Conservation (phyloP, 2,329 filamentous ascomycete genomes). For the Arachnomyces sp. region DNA sequence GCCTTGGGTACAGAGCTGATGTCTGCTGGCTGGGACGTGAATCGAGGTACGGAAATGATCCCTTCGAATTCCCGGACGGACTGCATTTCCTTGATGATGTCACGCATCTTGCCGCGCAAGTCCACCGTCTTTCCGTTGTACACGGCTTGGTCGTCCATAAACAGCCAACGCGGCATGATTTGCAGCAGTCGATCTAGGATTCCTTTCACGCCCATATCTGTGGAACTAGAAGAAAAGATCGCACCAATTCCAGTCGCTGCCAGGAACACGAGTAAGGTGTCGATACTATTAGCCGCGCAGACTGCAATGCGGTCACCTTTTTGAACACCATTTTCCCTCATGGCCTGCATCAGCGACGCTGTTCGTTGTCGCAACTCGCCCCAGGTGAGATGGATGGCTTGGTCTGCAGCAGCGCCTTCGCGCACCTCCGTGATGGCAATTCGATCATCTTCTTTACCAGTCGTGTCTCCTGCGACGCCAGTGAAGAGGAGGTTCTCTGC, state of each 20-base stretch:
- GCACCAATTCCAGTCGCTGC: conserved; percentile 64
- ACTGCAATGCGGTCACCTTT: conserved; percentile 69
- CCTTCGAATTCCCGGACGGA: conserved; percentile 54
- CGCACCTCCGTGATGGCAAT: conserved; percentile 62
- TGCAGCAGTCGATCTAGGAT: conserved; percentile 68
- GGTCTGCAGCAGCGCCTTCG: conserved; percentile 26
- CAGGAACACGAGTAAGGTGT: conserved; percentile 65
- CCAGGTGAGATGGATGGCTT: conserved; percentile 57
- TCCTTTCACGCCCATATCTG: conserved; percentile 75
- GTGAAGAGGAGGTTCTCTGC: conserved; percentile 73
- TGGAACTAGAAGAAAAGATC: conserved; percentile 68
- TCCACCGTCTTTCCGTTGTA: conserved; percentile 74
- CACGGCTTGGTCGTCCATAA: conserved; percentile 71
- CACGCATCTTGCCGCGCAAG: conserved; percentile 62
- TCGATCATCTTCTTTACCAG: conserved; percentile 62
- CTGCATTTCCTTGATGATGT: conserved; percentile 57
- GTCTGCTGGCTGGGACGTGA: conserved; percentile 49
- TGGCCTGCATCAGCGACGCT: conserved; percentile 55
- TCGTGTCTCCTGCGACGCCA: conserved; percentile 30
- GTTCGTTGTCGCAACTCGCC: conserved; percentile 54
- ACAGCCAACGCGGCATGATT: conserved; percentile 70
- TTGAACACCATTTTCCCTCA: conserved; percentile 57
- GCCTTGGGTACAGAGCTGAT: conserved; percentile 45
- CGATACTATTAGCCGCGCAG: conserved; percentile 66
- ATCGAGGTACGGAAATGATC: conserved; percentile 61